Evolutionary conservation across 345 rosid species (phyloP), one percentile per base, ranked within the genome.

Genomic region (Noccaea caerulescens): DNA sequence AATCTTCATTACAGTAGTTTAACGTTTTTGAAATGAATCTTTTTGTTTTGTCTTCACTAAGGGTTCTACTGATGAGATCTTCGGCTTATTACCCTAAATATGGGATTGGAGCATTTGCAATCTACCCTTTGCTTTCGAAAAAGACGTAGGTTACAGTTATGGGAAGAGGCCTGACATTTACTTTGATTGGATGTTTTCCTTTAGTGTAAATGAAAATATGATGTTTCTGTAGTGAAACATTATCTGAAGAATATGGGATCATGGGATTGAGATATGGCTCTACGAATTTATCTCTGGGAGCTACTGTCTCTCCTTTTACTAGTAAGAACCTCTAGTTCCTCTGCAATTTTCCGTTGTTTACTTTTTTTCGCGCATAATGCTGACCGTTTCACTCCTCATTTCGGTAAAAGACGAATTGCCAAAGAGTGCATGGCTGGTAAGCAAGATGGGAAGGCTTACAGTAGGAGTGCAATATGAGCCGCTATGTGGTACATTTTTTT

Each of bases 261-360:
- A 76, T 93, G 87, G 98, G 97, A 60, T 72, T 90, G 82, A 88
- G 97, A 83, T 93, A 88, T 76, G 95, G 93, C 71, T 80, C 93
- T 6, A 78, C 53, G 53, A 84, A 79, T 77, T 68, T 93, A 66
- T 93, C 98, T 68, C 45, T 84, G 8, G 96, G 98, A 68, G 86
- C 89, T 63, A 82, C 85, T 16, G 38, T 87, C 23, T 71, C 78
- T 81, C 97, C 96, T 58, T 88, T 83, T 20, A 60, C 88, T 16
- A 20, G 90, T 90, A 80, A 42, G 79, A 54, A 38, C 61, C 37
- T 58, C 27, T 10, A 42, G 65, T 27, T 65, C 14, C 51, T 53
- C 38, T 36, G 32, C 9, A 6, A 1, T 18, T 20, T 58, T 5
- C 38, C 4, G 6, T 69, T 13, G 5, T 9, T 7, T 37, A 4